Evolutionary conservation across 2,329 filamentous ascomycete genomes (phyloP).

Genomic region (Pseudogymnoascus sp.): DNA sequence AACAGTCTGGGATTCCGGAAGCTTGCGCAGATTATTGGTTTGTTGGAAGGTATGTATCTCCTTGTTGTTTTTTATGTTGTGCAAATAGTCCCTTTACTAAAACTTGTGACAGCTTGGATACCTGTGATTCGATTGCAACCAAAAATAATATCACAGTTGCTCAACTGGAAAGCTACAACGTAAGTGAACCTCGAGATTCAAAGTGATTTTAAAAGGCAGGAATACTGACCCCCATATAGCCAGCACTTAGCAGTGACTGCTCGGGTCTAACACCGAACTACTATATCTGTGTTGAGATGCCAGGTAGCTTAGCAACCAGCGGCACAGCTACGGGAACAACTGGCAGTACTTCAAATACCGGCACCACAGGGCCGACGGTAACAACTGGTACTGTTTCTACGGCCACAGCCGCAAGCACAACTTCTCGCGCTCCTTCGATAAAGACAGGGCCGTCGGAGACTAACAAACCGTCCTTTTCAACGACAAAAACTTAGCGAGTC

Average conservation of each 20-base stretch:
- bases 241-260: conserved; percentile 5
- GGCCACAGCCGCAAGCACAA: not conserved
- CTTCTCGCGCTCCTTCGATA: not conserved
- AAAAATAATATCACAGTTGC: conserved; percentile 7
- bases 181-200: not conserved
- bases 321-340: not conserved
- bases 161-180: conserved; percentile 5
- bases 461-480: not conserved
- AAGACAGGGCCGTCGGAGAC: not conserved
- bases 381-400: not conserved
- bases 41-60: not conserved
- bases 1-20: conserved; percentile 6
- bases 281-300: conserved; percentile 10
- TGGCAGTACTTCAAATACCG: not conserved
- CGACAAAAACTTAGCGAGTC: not conserved
- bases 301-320: not conserved
- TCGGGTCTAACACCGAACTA: conserved; percentile 6
- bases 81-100: not conserved
- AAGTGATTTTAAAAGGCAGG: not conserved
- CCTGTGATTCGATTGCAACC: not conserved
- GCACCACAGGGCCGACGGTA: not conserved
- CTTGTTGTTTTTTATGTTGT: not conserved
- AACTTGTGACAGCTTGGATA: not conserved
- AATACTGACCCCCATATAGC: not conserved
- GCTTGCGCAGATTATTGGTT: conserved; percentile 5